phyloP scores from a whole-genome alignment of 352 stramenopile genomes.

The Pythium utonaiense region DNA sequence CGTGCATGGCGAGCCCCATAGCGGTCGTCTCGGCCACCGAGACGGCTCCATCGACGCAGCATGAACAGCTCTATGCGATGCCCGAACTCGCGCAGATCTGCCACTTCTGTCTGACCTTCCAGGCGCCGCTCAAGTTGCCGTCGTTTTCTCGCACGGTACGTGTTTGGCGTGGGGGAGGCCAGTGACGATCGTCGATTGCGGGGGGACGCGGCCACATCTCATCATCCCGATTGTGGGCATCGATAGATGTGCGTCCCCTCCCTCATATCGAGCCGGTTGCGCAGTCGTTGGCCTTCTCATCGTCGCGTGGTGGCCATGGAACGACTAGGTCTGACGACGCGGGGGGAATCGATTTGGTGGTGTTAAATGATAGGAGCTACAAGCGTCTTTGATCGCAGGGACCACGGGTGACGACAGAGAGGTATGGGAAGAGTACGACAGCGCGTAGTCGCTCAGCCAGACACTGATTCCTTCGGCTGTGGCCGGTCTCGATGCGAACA shows the following conservation, averaged over 20 bases:
- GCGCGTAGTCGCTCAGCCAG: slow-evolving; percentile 4
- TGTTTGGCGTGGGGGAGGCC: not conserved
- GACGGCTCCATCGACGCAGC: slow-evolving; percentile 19
- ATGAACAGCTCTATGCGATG: slow-evolving; percentile 29
- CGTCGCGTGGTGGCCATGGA: not conserved
- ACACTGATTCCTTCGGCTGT: slow-evolving; percentile 4
- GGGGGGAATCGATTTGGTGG: slow-evolving; percentile 13
- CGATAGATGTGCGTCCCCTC: slow-evolving; percentile 7
- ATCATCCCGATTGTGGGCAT: slow-evolving; percentile 16
- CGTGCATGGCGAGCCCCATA: slow-evolving; percentile 41
- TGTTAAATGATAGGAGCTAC: slow-evolving; percentile 43
- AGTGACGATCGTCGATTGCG: slow-evolving; percentile 6
- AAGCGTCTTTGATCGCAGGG: slow-evolving; percentile 51
- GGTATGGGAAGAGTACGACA: slow-evolving; percentile 26
- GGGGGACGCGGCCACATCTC: slow-evolving; percentile 9
- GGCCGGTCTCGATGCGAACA: slow-evolving; percentile 17
- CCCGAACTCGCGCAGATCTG: slow-evolving; percentile 69
- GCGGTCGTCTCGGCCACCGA: slow-evolving; percentile 42
- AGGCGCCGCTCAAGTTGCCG: slow-evolving; percentile 61
- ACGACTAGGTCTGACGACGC: slow-evolving; percentile 6
- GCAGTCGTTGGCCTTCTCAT: slow-evolving; percentile 1
- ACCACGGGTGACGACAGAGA: slow-evolving; percentile 40
- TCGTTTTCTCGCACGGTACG: slow-evolving; percentile 73
- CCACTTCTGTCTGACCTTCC: slow-evolving; percentile 76
- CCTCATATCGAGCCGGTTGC: not conserved